Evolutionary conservation across 225 moss, liverwort and hornwort genomes (phyloP), one percentile per base, ranked within the genome.

Genomic region (Bryoerythrophyllum caledonicum): DNA sequence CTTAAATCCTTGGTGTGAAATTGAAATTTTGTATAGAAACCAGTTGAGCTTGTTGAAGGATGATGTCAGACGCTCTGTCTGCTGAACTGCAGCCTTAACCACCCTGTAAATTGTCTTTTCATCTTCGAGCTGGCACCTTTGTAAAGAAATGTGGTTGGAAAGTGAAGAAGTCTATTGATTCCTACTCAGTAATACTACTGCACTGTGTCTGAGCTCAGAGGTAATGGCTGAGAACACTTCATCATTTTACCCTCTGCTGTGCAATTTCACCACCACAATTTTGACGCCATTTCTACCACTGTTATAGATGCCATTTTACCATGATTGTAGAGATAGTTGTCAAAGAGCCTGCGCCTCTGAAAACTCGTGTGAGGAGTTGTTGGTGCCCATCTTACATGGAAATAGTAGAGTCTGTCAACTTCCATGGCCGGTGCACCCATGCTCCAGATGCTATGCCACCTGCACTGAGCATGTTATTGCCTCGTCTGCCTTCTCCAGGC

Each of bases 341-440:
- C 2, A 26, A n/a, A 46, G 8, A 37, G 3, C 15, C 15, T 16
- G 5, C 26, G 67, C 9, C 37, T 27, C 17, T 74, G 77, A 16
- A 26, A 4, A 65, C 75, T 71, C 55, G 75, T 79, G 82, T 71
- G 82, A 70, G 78, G 5, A 6, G 63, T 38, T 0, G 38, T 2
- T 20, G 34, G 11, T 61, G 38, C 8, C 13, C 0, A 4, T 34
- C 35, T 53, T 34, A 53, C 35, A 53, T 6, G 28, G 55, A 32
- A 12, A 11, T 4, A 0, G n/a, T 3, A 21, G 63, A 21, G 6
- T 38, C 41, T 64, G 64, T 14, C 64, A 13, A 41, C 64, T 23
- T 41, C 64, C 64, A 41, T 14, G 40, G 79, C 72, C 35, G 82
- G 82, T 75, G 71, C 66, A 44, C 67, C 30, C 79, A 82, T 78